phyloP scores from a whole-genome alignment of 1,284 basidiomycete genomes.

The Gomphus bonarii region DNA sequence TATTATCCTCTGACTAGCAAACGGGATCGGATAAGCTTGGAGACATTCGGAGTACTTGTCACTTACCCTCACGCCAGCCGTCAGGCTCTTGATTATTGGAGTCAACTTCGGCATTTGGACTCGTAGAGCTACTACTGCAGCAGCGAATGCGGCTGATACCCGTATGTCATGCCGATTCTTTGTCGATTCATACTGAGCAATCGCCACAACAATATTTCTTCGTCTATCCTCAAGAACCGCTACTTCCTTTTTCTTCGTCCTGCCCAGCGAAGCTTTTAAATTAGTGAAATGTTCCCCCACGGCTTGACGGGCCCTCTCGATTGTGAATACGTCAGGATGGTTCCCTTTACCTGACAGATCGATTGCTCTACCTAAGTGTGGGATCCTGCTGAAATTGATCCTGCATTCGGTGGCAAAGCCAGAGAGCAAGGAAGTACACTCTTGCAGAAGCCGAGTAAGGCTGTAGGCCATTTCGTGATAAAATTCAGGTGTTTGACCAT shows the following conservation, averaged over 20 bases:
- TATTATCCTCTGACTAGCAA: constrained; percentile 76
- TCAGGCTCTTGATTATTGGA: constrained; percentile 92
- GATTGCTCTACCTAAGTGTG: constrained; percentile 68
- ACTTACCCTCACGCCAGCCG: constrained; percentile 92
- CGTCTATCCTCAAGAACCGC: constrained; percentile 73
- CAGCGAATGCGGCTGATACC: constrained; percentile 82
- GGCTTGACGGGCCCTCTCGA: constrained; percentile 69
- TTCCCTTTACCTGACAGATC: constrained; percentile 53
- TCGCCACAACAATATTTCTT: constrained; percentile 58
- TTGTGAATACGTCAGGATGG: constrained; percentile 63
- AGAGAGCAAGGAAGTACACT: constrained; percentile 73
- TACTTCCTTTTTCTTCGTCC: constrained; percentile 71
- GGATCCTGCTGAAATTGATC: constrained; percentile 70
- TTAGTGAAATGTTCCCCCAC: constrained; percentile 64
- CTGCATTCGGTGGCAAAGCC: constrained; percentile 83
- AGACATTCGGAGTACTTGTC: background rate
- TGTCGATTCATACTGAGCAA: constrained; percentile 75
- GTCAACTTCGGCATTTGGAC: constrained; percentile 89
- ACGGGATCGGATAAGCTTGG: constrained; percentile 13
- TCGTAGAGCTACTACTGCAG: constrained; percentile 80
- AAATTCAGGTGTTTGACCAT: constrained; percentile 62
- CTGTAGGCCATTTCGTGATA: constrained; percentile 90
- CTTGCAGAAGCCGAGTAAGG: constrained; percentile 71
- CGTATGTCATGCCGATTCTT: constrained; percentile 86
- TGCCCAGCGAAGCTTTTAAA: constrained; percentile 63